These are phyloP conservation scores for Cronartium ribicola DNA, from an alignment of 1,284 basidiomycete species.

Conservation along the genomic window DNA sequence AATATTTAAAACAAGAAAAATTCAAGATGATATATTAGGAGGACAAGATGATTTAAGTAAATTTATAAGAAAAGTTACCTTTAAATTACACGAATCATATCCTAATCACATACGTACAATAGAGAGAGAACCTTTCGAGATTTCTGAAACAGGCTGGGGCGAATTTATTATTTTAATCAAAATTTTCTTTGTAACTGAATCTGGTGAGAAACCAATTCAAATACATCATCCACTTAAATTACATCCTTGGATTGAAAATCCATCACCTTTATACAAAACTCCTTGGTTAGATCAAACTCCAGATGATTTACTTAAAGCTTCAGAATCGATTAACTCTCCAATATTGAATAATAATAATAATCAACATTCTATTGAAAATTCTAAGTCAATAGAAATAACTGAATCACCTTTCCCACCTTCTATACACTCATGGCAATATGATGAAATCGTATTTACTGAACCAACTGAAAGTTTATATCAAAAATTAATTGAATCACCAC, in stretches of 20 bases:
- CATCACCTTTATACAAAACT: slow-evolving; percentile 53
- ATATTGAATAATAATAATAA: slow-evolving; percentile 53
- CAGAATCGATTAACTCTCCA: slow-evolving; percentile 56
- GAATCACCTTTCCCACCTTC: slow-evolving; percentile 44
- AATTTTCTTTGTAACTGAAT: slow-evolving; percentile 85
- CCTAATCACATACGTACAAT: slow-evolving; percentile 79
- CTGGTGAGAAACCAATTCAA: slow-evolving; percentile 81
- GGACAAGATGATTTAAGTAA: slow-evolving; percentile 81
- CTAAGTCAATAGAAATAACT: neutral
- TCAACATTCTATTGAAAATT: slow-evolving; percentile 46
- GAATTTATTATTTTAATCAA: slow-evolving; percentile 96
- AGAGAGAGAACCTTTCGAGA: slow-evolving; percentile 88
- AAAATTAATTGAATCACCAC: slow-evolving; percentile 73
- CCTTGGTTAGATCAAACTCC: slow-evolving; percentile 58
- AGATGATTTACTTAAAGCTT: slow-evolving; percentile 55
- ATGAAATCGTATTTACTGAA: slow-evolving; percentile 94
- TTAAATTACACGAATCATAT: slow-evolving; percentile 97
- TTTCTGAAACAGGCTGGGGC: slow-evolving; percentile 98
- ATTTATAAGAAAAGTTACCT: slow-evolving; percentile 87
- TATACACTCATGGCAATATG: slow-evolving; percentile 99
- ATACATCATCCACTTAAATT: slow-evolving; percentile 91
- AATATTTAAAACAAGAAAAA: slow-evolving; percentile 52
- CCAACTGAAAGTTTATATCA: slow-evolving; percentile 84
- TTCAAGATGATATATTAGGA: slow-evolving; percentile 54
- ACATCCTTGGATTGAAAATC: slow-evolving; percentile 71